Base-by-base conservation (phyloP, 2,329 filamentous ascomycete species). In the Gaeumannomyces tritici region DNA sequence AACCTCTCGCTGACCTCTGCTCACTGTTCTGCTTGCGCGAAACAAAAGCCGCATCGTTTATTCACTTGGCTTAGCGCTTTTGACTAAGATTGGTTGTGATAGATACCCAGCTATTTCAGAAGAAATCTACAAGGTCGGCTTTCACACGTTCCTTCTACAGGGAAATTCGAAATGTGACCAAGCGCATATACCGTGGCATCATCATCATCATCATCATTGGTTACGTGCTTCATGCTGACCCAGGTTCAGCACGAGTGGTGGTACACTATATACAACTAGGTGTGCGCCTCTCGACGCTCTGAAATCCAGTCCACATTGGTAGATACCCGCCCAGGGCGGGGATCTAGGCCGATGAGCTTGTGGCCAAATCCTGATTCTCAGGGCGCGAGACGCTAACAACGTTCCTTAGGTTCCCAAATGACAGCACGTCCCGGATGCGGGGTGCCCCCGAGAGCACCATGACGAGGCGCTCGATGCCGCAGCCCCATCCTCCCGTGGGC, bases 401-500 rank as follows among this genome's bases (percentile, higher is more conserved):
- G 66, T 88, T 86, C 71, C 87, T 85, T 77, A 99, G 73, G 62
- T 85, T 96, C 1, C 95, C 95, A 78, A 99, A 99, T 42, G 88
- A 86, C 69, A 98, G 76, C 24, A 93, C 91, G 74, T 98, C 93
- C 54, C 84, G 85, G 70, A 99, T 97, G 68, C 89, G 84, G 72
- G 84, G 84, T 47, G 86, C 81, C 0, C 90, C 92, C 1, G 89
- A 85, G 69, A 98, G 90, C 59, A 97, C 76, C 95, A 99, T 99
- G 51, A 91, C 89, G 61, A 99, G 78, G 61, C 95, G 81, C 75
- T 99, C 95, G 55, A 99, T 79, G 1, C 95, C 95, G 69, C 92
- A 96, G 1, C 95, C 95, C 95, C 95, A 99, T 5, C 95, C 95
- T 0, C 93, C 95, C 0, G 95, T 99, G 0, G 95, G 91, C n/a